Evolutionary conservation across 2,329 filamentous ascomycete genomes (phyloP).

Genomic region (Botrytis paeoniae): DNA sequence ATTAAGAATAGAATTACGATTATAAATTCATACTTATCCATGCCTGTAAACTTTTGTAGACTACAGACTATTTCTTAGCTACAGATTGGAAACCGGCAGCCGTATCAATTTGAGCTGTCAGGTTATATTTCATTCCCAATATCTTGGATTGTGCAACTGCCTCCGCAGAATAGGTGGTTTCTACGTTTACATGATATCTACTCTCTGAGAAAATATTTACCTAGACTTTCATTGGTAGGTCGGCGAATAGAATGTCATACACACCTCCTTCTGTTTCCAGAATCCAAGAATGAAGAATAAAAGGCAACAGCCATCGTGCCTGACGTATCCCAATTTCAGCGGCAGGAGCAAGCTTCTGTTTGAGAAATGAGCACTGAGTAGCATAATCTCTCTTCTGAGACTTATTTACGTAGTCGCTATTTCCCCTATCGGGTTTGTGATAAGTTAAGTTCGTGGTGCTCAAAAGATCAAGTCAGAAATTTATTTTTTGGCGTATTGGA

Average conservation of each 20-base stretch:
- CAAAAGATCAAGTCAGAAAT: background rate
- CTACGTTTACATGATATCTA: background rate
- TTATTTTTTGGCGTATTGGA: background rate
- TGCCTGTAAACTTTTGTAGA: background rate
- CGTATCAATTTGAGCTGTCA: background rate
- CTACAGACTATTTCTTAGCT: background rate
- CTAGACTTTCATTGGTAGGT: background rate
- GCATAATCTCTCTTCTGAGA: background rate
- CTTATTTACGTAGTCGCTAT: background rate
- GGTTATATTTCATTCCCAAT: background rate
- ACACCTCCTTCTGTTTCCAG: background rate
- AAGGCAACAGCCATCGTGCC: background rate
- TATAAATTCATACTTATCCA: background rate
- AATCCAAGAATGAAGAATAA: background rate
- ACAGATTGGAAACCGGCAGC: too few species aligned
- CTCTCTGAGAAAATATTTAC: background rate
- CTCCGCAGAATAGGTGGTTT: too few species aligned
- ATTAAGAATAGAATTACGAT: background rate
- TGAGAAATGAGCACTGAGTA: too few species aligned
- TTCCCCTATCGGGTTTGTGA: background rate
- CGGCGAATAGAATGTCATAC: fast-evolving
- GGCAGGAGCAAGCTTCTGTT: background rate
- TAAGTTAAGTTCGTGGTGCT: too few species aligned
- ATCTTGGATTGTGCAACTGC: too few species aligned
- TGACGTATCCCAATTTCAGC: background rate